These are phyloP conservation scores for Phytophthora sp. DNA, from an alignment of 352 stramenopile genomes.

Conservation along the genomic window DNA sequence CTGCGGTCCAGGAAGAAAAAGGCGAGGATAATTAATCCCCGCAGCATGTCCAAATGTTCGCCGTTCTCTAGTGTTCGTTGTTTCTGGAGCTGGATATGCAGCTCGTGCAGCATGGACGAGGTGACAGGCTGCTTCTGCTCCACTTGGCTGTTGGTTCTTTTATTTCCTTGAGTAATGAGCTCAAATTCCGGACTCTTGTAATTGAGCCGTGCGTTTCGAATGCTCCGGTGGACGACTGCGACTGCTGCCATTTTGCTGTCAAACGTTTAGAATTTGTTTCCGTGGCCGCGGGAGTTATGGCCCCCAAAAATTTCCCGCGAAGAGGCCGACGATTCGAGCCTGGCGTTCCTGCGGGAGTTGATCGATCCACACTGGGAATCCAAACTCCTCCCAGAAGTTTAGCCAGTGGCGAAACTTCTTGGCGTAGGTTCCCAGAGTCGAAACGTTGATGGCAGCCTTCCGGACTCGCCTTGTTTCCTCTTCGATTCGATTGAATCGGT, in stretches of 20 bases:
- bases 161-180: not conserved
- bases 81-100: not conserved
- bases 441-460: not conserved
- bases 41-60: not conserved
- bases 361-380: not conserved
- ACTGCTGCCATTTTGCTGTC: not conserved
- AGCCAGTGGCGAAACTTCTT: conserved; percentile 6
- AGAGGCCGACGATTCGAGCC: not conserved
- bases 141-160: not conserved
- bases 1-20: not conserved
- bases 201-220: not conserved
- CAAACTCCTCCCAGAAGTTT: not conserved
- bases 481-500: not conserved
- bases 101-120: not conserved
- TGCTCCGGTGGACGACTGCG: not conserved
- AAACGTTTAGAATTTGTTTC: not conserved
- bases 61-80: not conserved
- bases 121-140: not conserved
- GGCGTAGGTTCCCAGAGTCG: not conserved
- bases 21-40: not conserved
- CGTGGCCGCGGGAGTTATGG: too few relatives aligned
- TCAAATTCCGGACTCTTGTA: conserved; percentile 1
- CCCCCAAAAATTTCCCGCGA: too few relatives aligned
- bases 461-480: not conserved
- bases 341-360: not conserved